Evolutionary conservation across 2,329 filamentous ascomycete genomes (phyloP).

Genomic region (Ambrosiella cleistominuta): DNA sequence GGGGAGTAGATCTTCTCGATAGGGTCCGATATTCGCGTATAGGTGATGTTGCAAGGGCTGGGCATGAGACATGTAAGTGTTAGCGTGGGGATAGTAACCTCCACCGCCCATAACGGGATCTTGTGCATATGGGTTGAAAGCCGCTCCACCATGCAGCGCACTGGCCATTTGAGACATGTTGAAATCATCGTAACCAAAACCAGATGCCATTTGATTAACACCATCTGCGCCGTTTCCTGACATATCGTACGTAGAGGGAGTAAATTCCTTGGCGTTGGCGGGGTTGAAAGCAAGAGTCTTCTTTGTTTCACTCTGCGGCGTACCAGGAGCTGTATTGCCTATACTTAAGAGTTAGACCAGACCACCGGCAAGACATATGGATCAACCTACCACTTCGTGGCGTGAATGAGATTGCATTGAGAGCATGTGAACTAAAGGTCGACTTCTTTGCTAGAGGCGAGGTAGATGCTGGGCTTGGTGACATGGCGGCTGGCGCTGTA

Average conservation of each 20-base stretch:
- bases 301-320: slow-evolving; percentile 15
- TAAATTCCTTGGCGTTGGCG: slow-evolving; percentile 40
- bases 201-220: slow-evolving; percentile 10
- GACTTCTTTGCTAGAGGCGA: slow-evolving; percentile 38
- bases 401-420: slow-evolving; percentile 74
- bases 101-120: slow-evolving; percentile 44
- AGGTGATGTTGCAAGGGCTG: slow-evolving; percentile 78
- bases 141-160: slow-evolving; percentile 28
- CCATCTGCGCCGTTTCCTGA: slow-evolving; percentile 4
- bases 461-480: slow-evolving; percentile 9
- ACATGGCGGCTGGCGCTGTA: slow-evolving; percentile 3
- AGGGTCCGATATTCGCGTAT: slow-evolving; percentile 74
- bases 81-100: slow-evolving; percentile 48
- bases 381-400: slow-evolving; percentile 37
- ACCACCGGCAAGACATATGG: neutral
- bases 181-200: slow-evolving; percentile 41
- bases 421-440: slow-evolving; percentile 68
- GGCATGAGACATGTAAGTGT: slow-evolving; percentile 31
- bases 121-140: slow-evolving; percentile 62
- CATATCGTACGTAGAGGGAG: slow-evolving; percentile 21
- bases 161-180: slow-evolving; percentile 38
- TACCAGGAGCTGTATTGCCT: slow-evolving; percentile 11
- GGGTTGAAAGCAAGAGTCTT: slow-evolving; percentile 32
- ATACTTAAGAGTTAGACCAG: slow-evolving; percentile 12
- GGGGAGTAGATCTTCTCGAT: slow-evolving; percentile 60